Base-by-base conservation (phyloP, 2,329 filamentous ascomycete species). In the Fusarium concolor region DNA sequence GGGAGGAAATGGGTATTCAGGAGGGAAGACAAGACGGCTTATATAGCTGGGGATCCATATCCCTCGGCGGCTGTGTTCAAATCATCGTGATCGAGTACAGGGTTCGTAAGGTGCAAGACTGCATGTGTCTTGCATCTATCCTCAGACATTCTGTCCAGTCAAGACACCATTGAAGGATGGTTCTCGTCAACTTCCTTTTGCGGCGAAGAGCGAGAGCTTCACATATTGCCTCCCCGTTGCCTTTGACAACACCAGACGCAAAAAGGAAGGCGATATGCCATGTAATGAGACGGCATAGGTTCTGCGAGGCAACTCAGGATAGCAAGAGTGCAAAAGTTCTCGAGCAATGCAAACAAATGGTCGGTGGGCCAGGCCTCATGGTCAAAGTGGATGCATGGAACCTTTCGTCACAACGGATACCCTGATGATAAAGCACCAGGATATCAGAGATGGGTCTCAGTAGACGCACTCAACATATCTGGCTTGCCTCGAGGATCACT, bases 111-210 rank as follows among this genome's bases (percentile, higher is more conserved):
- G 24, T 44, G 24, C 33, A 64, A 38, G 51, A 20, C 45, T 29
- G 37, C 47, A 52, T 38, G 55, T 42, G 29, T 50, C 28, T 53
- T 50, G 64, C 45, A 29, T 44, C 56, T 39, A 22, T 50, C 20
- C 52, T 33, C 39, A 62, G 45, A 39, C 20, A 43, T 54, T 20
- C 46, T 38, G 29, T 28, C 33, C 17, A 46, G 42, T 35, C 42
- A 56, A 60, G 54, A 44, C 62, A 63, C 45, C 44, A 59, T 63
- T 41, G 56, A 61, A 35, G 53, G 58, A 45, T 57, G 41, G 24
- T 29, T 62, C 47, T 66, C 65, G 35, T 54, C 68, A 74, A 56
- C 72, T 74, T 70, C 72, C 72, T 71, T 41, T 62, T 74, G 31
- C 31, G 62, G 65, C 20, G 47, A 57, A 44, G 42, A 65, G 43